phyloP scores from a whole-genome alignment of 78 protist genomes.

The Dictyostelium brefeldianum region DNA sequence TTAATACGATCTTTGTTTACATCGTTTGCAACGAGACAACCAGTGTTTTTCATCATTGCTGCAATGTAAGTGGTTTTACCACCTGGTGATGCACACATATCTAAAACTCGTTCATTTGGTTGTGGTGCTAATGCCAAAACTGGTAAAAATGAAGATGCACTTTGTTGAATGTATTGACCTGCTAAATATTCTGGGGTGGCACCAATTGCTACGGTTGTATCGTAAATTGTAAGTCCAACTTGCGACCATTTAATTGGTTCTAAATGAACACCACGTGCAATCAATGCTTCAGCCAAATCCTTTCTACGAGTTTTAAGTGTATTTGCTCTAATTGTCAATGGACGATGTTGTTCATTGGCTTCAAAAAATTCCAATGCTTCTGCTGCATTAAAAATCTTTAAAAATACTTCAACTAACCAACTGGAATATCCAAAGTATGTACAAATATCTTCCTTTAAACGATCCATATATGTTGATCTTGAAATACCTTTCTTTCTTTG shows the following conservation, averaged over 20 bases:
- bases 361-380: conserved; percentile 94
- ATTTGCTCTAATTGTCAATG: conserved; percentile 98
- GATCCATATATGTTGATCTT: conserved; percentile 90
- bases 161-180: conserved; percentile 98
- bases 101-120: conserved; percentile 94
- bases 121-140: conserved; percentile 97
- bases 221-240: conserved; percentile 97
- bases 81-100: conserved; percentile 99
- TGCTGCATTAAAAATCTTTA: conserved; percentile 88
- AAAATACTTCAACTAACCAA: conserved; percentile 85
- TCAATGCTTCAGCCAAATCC: conserved; percentile 93
- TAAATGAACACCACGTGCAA: conserved; percentile 93
- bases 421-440: conserved; percentile 90
- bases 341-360: conserved; percentile 97
- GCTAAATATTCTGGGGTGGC: conserved; percentile 98
- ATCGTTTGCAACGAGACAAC: conserved; percentile 98
- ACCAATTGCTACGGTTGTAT: conserved; percentile 93
- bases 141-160: conserved; percentile 98
- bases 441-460: conserved; percentile 89
- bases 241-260: conserved; percentile 95
- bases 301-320: conserved; percentile 94
- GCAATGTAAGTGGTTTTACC: conserved; percentile 99
- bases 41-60: conserved; percentile 97
- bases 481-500: conserved; percentile 66
- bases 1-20: conserved; percentile 89